Evolutionary conservation across 2,329 filamentous ascomycete species (phyloP).

Genomic region (Aspergillus ruber): DNA sequence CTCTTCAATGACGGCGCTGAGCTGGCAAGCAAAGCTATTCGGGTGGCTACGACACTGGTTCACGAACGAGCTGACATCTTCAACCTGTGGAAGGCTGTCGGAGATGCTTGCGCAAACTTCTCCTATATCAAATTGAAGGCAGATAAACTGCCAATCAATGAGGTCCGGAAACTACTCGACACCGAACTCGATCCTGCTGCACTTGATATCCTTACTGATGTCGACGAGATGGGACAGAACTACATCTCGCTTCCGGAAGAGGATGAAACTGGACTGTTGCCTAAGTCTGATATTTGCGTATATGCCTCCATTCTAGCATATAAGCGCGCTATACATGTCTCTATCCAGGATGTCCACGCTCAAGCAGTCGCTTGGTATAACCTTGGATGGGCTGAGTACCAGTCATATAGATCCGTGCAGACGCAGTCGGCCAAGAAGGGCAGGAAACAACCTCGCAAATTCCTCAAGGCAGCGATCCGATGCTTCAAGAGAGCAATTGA

Average conservation of each 20-base stretch:
- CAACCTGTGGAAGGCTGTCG: conserved; percentile 91
- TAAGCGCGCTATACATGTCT: conserved; percentile 74
- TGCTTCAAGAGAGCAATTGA: conserved; percentile 97
- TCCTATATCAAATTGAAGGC: conserved; percentile 67
- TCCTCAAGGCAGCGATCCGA: conserved; percentile 72
- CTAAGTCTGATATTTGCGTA: conserved; percentile 49
- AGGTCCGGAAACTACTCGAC: conserved; percentile 54
- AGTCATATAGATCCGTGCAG: conserved; percentile 62
- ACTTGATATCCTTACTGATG: conserved; percentile 58
- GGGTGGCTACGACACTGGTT: conserved; percentile 58
- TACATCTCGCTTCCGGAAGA: conserved; percentile 29
- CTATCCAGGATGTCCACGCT: conserved; percentile 69
- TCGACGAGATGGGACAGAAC: conserved; percentile 57
- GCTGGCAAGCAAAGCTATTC: conserved; percentile 62
- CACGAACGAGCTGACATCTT: conserved; percentile 63
- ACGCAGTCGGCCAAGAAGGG: conserved; percentile 29
- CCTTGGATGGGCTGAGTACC: conserved; percentile 86
- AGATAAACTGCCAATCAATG: conserved; percentile 54
- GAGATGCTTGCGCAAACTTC: conserved; percentile 81
- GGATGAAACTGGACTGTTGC: conserved; percentile 21
- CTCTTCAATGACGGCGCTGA: conserved; percentile 77
- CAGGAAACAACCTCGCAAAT: conserved; percentile 56
- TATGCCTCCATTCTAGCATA: conserved; percentile 74
- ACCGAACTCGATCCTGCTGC: conserved; percentile 44
- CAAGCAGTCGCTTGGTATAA: conserved; percentile 98